Evolutionary conservation across 2,329 filamentous ascomycete species (phyloP).

Genomic region (Colletotrichum abscissum): DNA sequence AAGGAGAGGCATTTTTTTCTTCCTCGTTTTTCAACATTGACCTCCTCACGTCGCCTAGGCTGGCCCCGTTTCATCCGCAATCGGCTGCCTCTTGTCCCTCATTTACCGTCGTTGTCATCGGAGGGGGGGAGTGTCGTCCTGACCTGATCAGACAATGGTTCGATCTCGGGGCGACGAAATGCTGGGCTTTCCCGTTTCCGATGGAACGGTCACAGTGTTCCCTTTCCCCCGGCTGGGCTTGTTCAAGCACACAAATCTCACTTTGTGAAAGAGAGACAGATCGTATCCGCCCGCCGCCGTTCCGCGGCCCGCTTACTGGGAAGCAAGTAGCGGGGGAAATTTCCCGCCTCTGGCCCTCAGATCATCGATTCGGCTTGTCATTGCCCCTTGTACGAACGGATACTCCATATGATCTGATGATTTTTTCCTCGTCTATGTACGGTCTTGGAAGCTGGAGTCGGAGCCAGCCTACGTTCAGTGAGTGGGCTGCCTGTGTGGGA

Average conservation of each 20-base stretch:
- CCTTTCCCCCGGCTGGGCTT: background rate
- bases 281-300: slow-evolving; percentile 26
- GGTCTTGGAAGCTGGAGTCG: background rate
- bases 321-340: background rate
- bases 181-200: background rate
- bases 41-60: background rate
- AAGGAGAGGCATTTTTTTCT: background rate
- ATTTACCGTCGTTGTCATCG: background rate
- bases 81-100: background rate
- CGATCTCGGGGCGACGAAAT: slow-evolving; percentile 10
- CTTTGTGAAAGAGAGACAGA: slow-evolving; percentile 9
- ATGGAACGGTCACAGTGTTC: slow-evolving; percentile 12
- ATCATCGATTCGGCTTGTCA: background rate
- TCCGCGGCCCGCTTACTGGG: slow-evolving; percentile 18
- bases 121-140: background rate
- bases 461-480: background rate
- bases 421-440: background rate
- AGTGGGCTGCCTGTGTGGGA: background rate
- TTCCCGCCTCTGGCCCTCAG: background rate
- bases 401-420: slow-evolving; percentile 13
- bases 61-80: slow-evolving; percentile 13
- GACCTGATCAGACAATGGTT: slow-evolving; percentile 23
- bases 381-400: background rate
- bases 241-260: background rate
- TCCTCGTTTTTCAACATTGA: background rate